Evolutionary conservation across 2,329 filamentous ascomycete species (phyloP).

Genomic region (Cercospora brassicicola): DNA sequence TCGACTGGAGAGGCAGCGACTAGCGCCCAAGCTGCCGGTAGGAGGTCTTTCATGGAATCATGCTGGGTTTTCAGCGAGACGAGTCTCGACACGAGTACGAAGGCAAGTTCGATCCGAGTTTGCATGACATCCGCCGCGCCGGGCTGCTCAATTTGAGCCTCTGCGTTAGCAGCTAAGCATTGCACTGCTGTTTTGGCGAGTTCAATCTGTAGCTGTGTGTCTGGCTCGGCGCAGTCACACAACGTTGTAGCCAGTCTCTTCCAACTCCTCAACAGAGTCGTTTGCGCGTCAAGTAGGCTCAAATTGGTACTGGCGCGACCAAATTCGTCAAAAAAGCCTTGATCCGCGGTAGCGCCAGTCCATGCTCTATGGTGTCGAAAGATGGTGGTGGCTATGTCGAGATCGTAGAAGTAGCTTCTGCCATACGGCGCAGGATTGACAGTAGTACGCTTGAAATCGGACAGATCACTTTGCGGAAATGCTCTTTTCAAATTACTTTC

Average conservation of each 20-base stretch:
- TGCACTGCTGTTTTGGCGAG: slow-evolving; percentile 74
- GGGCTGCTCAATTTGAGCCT: slow-evolving; percentile 68
- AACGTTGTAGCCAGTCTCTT: slow-evolving; percentile 84
- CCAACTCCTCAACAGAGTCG: slow-evolving; percentile 83
- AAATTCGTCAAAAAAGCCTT: slow-evolving; percentile 81
- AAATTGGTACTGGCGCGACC: slow-evolving; percentile 80
- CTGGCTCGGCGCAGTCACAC: slow-evolving; percentile 59
- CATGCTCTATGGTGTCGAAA: slow-evolving; percentile 76
- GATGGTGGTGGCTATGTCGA: slow-evolving; percentile 72
- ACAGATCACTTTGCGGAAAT: slow-evolving; percentile 71
- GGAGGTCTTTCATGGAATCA: slow-evolving; percentile 54
- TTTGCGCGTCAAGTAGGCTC: slow-evolving; percentile 87
- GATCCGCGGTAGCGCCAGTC: slow-evolving; percentile 55
- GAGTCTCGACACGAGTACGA: slow-evolving; percentile 78
- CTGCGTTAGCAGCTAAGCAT: slow-evolving; percentile 76
- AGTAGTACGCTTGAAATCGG: slow-evolving; percentile 75
- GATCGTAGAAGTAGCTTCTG: slow-evolving; percentile 78
- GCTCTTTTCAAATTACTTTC: slow-evolving; percentile 78
- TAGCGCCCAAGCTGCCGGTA: slow-evolving; percentile 62
- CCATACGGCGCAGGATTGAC: slow-evolving; percentile 58
- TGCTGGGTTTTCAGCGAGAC: slow-evolving; percentile 56
- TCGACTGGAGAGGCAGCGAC: slow-evolving; percentile 56
- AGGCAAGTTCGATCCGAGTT: slow-evolving; percentile 74
- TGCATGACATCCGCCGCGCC: slow-evolving; percentile 80
- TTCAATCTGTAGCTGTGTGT: slow-evolving; percentile 62